Evolutionary conservation across 2,329 filamentous ascomycete species (phyloP).

Genomic region (Scorias spongiosa): DNA sequence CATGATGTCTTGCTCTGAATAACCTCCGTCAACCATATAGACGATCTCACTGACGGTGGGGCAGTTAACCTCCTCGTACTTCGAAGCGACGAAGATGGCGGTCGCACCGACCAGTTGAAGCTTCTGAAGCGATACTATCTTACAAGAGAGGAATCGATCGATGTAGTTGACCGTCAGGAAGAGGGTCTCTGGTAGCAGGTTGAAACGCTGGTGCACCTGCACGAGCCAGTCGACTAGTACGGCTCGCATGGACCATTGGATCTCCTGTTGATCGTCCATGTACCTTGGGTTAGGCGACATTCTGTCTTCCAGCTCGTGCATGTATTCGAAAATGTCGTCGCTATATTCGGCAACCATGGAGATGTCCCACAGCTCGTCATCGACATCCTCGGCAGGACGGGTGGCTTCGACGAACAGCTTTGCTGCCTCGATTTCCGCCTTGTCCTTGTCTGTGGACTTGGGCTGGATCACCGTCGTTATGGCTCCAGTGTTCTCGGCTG

Average conservation of each 20-base stretch:
- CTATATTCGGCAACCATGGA: conserved; percentile 97
- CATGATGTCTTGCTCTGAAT: conserved; percentile 78
- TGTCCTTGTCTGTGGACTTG: conserved; percentile 50
- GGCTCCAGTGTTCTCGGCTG: conserved; percentile 49
- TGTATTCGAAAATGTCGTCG: conserved; percentile 88
- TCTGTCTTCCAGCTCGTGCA: conserved; percentile 71
- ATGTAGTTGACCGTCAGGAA: conserved; percentile 95
- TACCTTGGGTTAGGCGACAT: conserved; percentile 85
- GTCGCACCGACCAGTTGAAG: conserved; percentile 92
- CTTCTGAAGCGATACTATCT: conserved; percentile 88
- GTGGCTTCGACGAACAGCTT: conserved; percentile 51
- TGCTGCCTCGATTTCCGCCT: conserved; percentile 57
- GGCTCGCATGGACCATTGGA: conserved; percentile 97
- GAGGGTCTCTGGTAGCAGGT: conserved; percentile 79
- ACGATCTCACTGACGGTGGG: conserved; percentile 90
- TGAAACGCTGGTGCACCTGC: conserved; percentile 86
- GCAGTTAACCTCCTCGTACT: conserved; percentile 98
- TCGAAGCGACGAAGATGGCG: conserved; percentile 86
- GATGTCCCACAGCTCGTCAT: conserved; percentile 83
- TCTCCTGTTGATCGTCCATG: conserved; percentile 95
- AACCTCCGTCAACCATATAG: conserved; percentile 94
- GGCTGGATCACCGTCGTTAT: conserved; percentile 57
- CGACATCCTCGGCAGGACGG: conserved; percentile 56
- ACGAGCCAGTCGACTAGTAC: conserved; percentile 97
- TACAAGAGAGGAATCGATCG: conserved; percentile 86